phyloP scores from a whole-genome alignment of 2,329 filamentous ascomycete genomes.

The Neonectria magnoliae region DNA sequence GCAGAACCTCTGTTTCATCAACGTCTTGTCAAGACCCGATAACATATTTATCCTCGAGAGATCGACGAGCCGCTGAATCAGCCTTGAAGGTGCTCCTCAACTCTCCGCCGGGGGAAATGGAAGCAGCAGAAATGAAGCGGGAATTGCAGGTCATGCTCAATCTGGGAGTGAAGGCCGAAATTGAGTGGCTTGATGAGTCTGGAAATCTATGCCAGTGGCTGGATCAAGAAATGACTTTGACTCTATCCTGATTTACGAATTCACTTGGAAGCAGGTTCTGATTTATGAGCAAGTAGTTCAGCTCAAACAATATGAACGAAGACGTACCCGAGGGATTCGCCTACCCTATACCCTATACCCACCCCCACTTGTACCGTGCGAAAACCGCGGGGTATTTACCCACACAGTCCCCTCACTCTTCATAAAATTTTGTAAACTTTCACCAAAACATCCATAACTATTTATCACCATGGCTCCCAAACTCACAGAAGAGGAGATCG shows the following conservation, averaged over 20 bases:
- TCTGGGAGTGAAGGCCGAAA: slow-evolving; percentile 79
- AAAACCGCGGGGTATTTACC: slow-evolving; percentile 46
- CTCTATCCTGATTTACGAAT: slow-evolving; percentile 6
- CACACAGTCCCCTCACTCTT: slow-evolving; percentile 53
- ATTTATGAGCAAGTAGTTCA: neutral
- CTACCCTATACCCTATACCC: slow-evolving; percentile 47
- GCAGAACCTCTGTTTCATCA: slow-evolving; percentile 38
- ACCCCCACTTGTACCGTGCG: slow-evolving; percentile 46
- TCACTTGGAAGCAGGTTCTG: neutral
- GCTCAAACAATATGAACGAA: neutral
- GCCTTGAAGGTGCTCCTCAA: slow-evolving; percentile 59
- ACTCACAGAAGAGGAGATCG: slow-evolving; percentile 81
- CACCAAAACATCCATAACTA: slow-evolving; percentile 26
- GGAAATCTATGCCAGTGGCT: slow-evolving; percentile 63
- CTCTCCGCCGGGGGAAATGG: slow-evolving; percentile 39
- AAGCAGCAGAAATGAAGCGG: slow-evolving; percentile 53
- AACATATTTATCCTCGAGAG: slow-evolving; percentile 59
- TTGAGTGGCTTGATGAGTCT: slow-evolving; percentile 72
- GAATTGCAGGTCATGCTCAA: slow-evolving; percentile 80
- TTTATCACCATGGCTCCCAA: slow-evolving; percentile 56
- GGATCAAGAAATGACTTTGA: slow-evolving; percentile 50
- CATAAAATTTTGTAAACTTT: slow-evolving; percentile 45
- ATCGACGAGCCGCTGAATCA: slow-evolving; percentile 66
- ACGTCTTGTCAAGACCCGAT: slow-evolving; percentile 42
- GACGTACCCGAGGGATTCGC: neutral